phyloP scores from a whole-genome alignment of 805 yeast genomes.

The Jamesozyma piceae region DNA sequence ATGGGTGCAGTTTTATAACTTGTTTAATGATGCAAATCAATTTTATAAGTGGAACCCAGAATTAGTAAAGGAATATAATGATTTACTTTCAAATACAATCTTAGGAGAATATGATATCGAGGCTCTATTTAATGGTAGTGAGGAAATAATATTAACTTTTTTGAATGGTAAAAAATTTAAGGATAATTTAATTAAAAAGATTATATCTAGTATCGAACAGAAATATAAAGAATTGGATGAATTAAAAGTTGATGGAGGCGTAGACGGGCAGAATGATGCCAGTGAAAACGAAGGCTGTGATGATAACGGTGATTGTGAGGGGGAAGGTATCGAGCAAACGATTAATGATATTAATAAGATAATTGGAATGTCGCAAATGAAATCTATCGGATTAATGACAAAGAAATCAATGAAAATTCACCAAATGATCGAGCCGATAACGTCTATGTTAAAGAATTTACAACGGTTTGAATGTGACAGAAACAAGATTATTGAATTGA shows the following conservation, averaged over 20 bases:
- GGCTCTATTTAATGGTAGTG: slow-evolving; percentile 3
- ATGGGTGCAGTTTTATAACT: slow-evolving; percentile 15
- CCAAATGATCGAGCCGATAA: slow-evolving; percentile 3
- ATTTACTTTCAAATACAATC: slow-evolving; percentile 8
- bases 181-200: not conserved
- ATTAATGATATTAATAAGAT: slow-evolving; percentile 4
- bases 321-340: not conserved
- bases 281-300: not conserved
- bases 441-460: slow-evolving; percentile 5
- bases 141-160: not conserved
- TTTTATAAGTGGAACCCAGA: slow-evolving; percentile 12
- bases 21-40: slow-evolving; percentile 5
- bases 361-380: slow-evolving; percentile 3
- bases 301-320: not conserved
- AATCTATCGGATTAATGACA: slow-evolving; percentile 8
- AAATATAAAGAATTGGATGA: slow-evolving; percentile 6
- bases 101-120: slow-evolving; percentile 11
- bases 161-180: not conserved
- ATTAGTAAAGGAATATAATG: not conserved
- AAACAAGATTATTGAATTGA: slow-evolving; percentile 1
- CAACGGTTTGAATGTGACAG: slow-evolving; percentile 4
- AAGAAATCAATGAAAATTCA: slow-evolving; percentile 2
- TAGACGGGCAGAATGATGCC: no score
- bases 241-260: slow-evolving; percentile 2
- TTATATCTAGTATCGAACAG: slow-evolving; percentile 1